Evolutionary conservation across 2,329 filamentous ascomycete species (phyloP), one percentile per base, ranked within the genome.

Genomic region (Botrytis porri): DNA sequence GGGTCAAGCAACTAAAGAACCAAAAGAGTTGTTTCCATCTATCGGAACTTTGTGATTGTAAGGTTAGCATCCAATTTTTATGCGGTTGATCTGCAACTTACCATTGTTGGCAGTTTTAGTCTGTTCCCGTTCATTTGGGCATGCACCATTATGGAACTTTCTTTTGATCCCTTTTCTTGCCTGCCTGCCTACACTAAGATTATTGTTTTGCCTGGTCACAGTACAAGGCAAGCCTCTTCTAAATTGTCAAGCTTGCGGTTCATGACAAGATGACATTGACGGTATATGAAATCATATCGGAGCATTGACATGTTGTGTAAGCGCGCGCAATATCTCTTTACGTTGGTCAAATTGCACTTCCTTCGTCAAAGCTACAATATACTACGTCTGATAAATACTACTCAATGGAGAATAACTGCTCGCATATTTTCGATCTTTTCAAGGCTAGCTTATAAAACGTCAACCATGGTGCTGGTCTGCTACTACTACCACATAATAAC

Each of bases 311-410:
- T 48, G 35, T 61, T 45, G 70, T 61, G 70, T 69, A 72, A 72
- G 70, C 70, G 70, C 63, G 70, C 70, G 63, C 70, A 72, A 66
- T 57, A 37, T 32, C n/a, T 32, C 29, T 67, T 51, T 69, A 54
- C 29, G 20, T 41, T 29, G 51, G 45, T 39, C n/a, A 25, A 64
- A 41, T 45, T 7, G 29, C 25, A 29, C n/a, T 29, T 29, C 64
- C 57, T 37, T 25, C n/a, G 18, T 51, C n/a, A 22, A 39, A 61
- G 48, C 41, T 66, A 39, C 25, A 16, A 22, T 29, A 9, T 57
- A 29, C 51, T 57, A 57, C 32, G 45, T 3, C n/a, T 9, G 5
- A 62, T 32, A 41, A 14, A 57, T 59, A 16, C 29, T 29, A 35
- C 63, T 35, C 54, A 25, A 69, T 61, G 41, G 41, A 32, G 54